phyloP scores from a whole-genome alignment of 208 protist genomes.

The Wallacemonas rigidus region DNA sequence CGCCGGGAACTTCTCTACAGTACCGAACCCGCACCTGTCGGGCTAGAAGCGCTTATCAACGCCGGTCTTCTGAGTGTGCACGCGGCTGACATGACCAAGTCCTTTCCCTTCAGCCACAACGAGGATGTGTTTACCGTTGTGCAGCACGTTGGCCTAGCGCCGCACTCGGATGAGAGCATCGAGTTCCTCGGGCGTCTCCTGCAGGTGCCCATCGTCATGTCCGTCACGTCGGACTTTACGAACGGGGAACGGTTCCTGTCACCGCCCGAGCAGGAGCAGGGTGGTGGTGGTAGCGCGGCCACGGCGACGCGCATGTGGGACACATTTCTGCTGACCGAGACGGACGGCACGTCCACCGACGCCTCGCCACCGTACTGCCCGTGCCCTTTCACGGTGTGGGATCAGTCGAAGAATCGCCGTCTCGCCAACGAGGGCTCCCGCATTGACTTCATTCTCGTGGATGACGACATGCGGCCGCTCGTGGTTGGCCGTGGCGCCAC shows the following conservation, averaged over 20 bases:
- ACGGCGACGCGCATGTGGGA: conserved; percentile 37
- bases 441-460: conserved; percentile 91
- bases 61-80: conserved; percentile 51
- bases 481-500: conserved; percentile 49
- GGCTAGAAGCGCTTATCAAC: conserved; percentile 45
- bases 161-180: conserved; percentile 65
- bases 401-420: conserved; percentile 87
- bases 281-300: conserved; percentile 1
- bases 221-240: conserved; percentile 23
- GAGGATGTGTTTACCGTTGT: conserved; percentile 65
- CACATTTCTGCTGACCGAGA: conserved; percentile 43
- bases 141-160: conserved; percentile 58
- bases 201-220: conserved; percentile 20
- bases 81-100: conserved; percentile 44
- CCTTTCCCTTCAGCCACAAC: conserved; percentile 42
- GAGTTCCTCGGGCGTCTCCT: conserved; percentile 64
- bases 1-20: conserved; percentile 19
- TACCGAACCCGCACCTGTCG: conserved; percentile 25
- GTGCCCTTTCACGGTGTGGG: conserved; percentile 90
- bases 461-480: conserved; percentile 42
- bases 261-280: background rate
- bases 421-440: conserved; percentile 85
- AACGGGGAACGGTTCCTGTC: conserved; percentile 3
- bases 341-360: background rate
- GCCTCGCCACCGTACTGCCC: conserved; percentile 39